A percentile compares a stretch with the other conserved stretches of the same genome.
Conservation (phyloP, 2,329 filamentous ascomycete genomes). For the Xylaria sp. region DNA sequence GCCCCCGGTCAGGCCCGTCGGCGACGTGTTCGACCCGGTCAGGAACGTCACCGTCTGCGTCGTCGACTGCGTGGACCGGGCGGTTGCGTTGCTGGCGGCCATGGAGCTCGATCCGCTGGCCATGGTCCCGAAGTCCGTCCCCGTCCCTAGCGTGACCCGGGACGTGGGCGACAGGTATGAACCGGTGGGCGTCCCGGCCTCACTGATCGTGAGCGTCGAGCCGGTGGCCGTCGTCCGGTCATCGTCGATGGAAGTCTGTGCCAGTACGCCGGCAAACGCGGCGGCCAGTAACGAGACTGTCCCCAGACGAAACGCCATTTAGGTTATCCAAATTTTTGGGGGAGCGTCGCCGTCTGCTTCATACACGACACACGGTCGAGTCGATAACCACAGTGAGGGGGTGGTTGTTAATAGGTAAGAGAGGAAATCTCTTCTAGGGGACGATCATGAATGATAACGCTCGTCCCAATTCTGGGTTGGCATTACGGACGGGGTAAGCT, state of each 20-base stretch:
- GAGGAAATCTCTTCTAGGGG: neutral
- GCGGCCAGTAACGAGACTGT: constrained; percentile 29
- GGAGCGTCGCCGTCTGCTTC: neutral
- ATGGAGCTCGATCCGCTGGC: constrained; percentile 33
- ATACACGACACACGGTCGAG: neutral
- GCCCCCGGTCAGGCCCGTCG: constrained; percentile 47
- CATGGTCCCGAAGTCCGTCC: constrained; percentile 26
- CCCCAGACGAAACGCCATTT: constrained; percentile 30
- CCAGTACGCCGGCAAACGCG: constrained; percentile 27
- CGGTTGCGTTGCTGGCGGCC: constrained; percentile 38
- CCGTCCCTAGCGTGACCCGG: constrained; percentile 45
- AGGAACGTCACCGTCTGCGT: constrained; percentile 42
- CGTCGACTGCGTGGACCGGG: constrained; percentile 27
- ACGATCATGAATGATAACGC: neutral
- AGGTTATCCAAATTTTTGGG: constrained; percentile 4
- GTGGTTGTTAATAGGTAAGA: neutral
- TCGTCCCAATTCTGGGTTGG: neutral
- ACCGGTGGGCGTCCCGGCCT: constrained; percentile 45
- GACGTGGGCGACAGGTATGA: constrained; percentile 49
- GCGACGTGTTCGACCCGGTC: constrained; percentile 50
- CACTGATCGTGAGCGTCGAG: constrained; percentile 33
- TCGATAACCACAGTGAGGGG: neutral
- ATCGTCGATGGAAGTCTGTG: constrained; percentile 41
- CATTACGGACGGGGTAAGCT: too few species aligned
- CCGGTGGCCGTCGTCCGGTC: constrained; percentile 42